These are phyloP conservation scores for Sicyos edulis DNA, from an alignment of 306 rosid species.

Conservation along the genomic window DNA sequence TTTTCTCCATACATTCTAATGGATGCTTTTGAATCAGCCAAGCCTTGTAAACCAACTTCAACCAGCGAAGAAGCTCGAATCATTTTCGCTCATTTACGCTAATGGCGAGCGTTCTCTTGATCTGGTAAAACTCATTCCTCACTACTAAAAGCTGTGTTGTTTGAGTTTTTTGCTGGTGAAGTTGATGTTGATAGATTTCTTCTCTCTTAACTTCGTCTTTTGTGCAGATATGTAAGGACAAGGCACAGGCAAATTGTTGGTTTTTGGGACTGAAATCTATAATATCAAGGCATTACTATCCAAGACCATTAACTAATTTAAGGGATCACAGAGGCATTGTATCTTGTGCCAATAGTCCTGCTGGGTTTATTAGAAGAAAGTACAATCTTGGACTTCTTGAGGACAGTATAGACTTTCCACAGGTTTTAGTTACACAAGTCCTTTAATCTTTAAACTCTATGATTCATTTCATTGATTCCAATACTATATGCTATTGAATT, in stretches of 20 bases:
- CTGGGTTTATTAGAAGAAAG: slow-evolving; percentile 69
- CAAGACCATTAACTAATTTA: slow-evolving; percentile 39
- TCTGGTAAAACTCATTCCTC: slow-evolving; percentile 46
- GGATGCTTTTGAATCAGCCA: slow-evolving; percentile 40
- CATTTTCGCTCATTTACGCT: slow-evolving; percentile 63
- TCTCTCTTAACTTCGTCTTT: slow-evolving; percentile 10
- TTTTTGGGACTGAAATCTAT: slow-evolving; percentile 64
- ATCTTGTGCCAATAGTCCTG: slow-evolving; percentile 79
- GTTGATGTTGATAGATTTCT: slow-evolving; percentile 18
- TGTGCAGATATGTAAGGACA: slow-evolving; percentile 73
- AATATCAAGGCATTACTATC: slow-evolving; percentile 45
- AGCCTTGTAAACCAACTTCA: slow-evolving; percentile 50
- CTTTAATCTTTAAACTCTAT: neutral
- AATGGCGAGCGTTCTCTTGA: slow-evolving; percentile 71
- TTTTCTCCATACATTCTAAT: slow-evolving; percentile 27
- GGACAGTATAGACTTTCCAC: slow-evolving; percentile 44
- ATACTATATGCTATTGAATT: neutral
- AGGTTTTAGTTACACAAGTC: slow-evolving; percentile 41
- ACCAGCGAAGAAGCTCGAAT: slow-evolving; percentile 52
- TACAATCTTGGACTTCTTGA: slow-evolving; percentile 73
- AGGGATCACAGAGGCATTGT: slow-evolving; percentile 62
- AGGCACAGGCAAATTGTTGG: slow-evolving; percentile 73
- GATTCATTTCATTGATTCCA: neutral
- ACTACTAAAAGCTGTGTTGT: neutral
- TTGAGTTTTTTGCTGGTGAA: slow-evolving; percentile 7